Conservation (phyloP, 331 rosid genomes). For the Rosa hybrid region DNA sequence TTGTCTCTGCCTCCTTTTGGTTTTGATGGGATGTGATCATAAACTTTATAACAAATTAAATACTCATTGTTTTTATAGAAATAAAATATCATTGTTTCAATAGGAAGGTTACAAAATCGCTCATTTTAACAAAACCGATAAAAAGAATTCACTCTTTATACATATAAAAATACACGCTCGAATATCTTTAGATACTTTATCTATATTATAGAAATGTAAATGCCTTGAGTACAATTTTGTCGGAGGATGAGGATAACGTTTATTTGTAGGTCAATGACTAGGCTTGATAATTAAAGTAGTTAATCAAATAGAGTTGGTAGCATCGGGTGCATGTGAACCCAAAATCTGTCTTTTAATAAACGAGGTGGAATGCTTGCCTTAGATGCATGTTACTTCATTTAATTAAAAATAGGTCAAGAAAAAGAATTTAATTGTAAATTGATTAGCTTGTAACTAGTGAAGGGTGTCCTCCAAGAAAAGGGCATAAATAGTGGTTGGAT, state of each 20-base stretch:
- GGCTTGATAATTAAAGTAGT: background rate
- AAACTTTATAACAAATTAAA: background rate
- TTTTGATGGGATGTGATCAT: background rate
- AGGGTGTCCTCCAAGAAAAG: conserved; percentile 15
- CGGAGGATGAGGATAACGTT: background rate
- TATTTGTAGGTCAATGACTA: background rate
- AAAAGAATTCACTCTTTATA: no score
- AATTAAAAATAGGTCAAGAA: background rate
- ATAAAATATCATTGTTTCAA: no score
- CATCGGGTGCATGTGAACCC: background rate
- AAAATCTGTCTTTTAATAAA: background rate
- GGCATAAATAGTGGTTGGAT: background rate
- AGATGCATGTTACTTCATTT: background rate
- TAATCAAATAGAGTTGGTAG: background rate
- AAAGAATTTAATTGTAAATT: background rate
- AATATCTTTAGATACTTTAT: background rate
- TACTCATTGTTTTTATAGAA: no score
- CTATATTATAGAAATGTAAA: background rate
- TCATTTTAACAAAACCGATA: no score
- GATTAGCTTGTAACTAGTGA: background rate
- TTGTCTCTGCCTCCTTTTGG: background rate
- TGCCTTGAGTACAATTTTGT: background rate
- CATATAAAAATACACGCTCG: no score
- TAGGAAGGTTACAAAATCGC: no score
- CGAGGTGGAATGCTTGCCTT: background rate